phyloP scores from a whole-genome alignment of 177 flowering plant genomes.

The Vitis hybrid region DNA sequence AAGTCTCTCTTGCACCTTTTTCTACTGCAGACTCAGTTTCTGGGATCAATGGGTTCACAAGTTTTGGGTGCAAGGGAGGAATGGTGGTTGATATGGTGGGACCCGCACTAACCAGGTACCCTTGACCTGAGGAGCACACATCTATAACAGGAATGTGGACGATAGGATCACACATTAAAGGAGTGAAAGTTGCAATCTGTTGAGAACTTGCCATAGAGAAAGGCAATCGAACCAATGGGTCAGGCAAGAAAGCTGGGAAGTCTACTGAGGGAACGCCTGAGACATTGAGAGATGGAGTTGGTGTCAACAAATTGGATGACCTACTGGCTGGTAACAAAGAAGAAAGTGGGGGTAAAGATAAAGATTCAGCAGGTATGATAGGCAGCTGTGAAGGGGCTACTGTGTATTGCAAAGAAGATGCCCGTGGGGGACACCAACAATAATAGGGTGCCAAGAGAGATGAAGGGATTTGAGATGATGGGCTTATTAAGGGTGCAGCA shows the following conservation, averaged over 20 bases:
- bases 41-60: conserved; percentile 52
- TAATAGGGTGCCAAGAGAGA: conserved; percentile 67
- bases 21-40: conserved; percentile 65
- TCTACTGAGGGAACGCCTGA: conserved; percentile 44
- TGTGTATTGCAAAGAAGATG: conserved; percentile 42
- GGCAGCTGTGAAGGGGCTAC: conserved; percentile 34
- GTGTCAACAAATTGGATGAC: conserved; percentile 37
- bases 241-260: conserved; percentile 66
- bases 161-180: conserved; percentile 88
- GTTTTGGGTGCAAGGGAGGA: conserved; percentile 58
- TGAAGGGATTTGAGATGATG: conserved; percentile 30
- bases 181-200: conserved; percentile 80
- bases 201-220: conserved; percentile 47
- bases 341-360: conserved; percentile 56
- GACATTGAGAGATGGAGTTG: conserved; percentile 33
- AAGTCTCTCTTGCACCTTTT: conserved; percentile 84
- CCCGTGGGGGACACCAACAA: conserved; percentile 80
- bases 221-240: conserved; percentile 58
- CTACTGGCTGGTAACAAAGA: conserved; percentile 43
- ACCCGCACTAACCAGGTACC: conserved; percentile 89
- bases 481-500: conserved; percentile 19
- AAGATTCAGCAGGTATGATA: conserved; percentile 27
- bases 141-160: conserved; percentile 90
- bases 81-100: conserved; percentile 58
- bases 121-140: conserved; percentile 91